phyloP scores from a whole-genome alignment of 768 basidiomycete genomes.

The Rhodotorula babjevae region DNA sequence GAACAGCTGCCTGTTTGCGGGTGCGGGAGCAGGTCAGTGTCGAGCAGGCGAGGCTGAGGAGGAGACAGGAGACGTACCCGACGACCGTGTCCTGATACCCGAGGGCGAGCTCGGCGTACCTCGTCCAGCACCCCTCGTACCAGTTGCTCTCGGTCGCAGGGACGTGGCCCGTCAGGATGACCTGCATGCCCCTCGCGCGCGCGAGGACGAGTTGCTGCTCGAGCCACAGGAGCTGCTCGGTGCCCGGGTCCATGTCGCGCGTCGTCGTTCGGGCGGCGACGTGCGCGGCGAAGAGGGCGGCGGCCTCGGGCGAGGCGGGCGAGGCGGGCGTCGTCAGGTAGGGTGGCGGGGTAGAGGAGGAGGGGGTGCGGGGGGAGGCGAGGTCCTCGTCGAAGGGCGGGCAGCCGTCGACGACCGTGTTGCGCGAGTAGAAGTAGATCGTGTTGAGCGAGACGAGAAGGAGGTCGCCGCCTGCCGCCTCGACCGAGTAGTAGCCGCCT shows the following conservation, averaged over 20 bases:
- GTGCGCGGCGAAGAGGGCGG: background rate
- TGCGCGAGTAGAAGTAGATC: slow-evolving; percentile 67
- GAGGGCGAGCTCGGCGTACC: slow-evolving; percentile 56
- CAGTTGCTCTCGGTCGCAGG: slow-evolving; percentile 75
- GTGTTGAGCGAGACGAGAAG: slow-evolving; percentile 80
- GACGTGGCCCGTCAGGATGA: slow-evolving; percentile 64
- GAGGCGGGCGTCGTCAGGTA: background rate
- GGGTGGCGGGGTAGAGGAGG: background rate
- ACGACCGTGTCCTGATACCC: slow-evolving; percentile 81
- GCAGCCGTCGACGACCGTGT: slow-evolving; percentile 45
- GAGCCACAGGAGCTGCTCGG: slow-evolving; percentile 82
- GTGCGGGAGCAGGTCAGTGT: background rate
- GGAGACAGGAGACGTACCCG: slow-evolving; percentile 47
- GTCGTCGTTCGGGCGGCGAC: background rate
- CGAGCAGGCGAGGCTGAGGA: too few relatives aligned
- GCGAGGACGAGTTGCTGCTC: slow-evolving; percentile 72
- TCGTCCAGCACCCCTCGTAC: slow-evolving; percentile 49
- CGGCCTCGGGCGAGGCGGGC: background rate
- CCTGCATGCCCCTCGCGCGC: slow-evolving; percentile 66
- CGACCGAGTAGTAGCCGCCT: slow-evolving; percentile 72
- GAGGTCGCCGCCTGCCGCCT: slow-evolving; percentile 54
- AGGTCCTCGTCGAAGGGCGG: slow-evolving; percentile 40
- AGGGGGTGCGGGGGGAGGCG: too few relatives aligned
- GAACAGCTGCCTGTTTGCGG: slow-evolving; percentile 23
- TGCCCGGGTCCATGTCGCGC: slow-evolving; percentile 67